These are phyloP conservation scores for Guillardia theta DNA, from an alignment of 78 protist genomes.

Conservation along the genomic window DNA sequence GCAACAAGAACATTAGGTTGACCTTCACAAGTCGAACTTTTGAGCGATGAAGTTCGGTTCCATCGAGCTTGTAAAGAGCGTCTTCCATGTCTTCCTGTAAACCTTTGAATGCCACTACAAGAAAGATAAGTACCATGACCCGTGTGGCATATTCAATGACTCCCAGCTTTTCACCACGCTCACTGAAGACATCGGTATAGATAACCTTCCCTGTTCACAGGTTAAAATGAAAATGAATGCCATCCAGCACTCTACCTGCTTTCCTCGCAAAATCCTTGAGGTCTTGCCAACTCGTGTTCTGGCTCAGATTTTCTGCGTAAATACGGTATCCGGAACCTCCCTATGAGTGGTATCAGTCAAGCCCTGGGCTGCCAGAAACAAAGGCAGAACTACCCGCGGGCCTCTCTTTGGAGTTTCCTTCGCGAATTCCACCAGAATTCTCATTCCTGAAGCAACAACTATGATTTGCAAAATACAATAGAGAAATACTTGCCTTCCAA, in stretches of 20 bases:
- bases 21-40: no score
- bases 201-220: neutral
- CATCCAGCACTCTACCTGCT: neutral
- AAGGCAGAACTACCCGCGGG: neutral
- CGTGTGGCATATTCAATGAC: neutral
- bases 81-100: slow-evolving; percentile 8
- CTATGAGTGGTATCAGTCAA: neutral
- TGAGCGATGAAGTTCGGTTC: no score
- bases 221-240: neutral
- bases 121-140: neutral
- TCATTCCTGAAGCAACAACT: no score
- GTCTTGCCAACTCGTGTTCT: slow-evolving; percentile 25
- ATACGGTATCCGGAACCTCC: neutral
- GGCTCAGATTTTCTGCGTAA: neutral
- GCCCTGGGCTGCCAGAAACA: neutral
- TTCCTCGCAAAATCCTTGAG: neutral
- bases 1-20: no score
- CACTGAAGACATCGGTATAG: neutral
- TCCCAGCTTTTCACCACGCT: neutral
- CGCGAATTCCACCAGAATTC: neutral
- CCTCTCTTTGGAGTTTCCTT: neutral
- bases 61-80: neutral
- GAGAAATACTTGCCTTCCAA: no score
- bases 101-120: neutral
- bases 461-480: no score